phyloP scores from a whole-genome alignment of 1,284 basidiomycete genomes.

The Mycena sp. region DNA sequence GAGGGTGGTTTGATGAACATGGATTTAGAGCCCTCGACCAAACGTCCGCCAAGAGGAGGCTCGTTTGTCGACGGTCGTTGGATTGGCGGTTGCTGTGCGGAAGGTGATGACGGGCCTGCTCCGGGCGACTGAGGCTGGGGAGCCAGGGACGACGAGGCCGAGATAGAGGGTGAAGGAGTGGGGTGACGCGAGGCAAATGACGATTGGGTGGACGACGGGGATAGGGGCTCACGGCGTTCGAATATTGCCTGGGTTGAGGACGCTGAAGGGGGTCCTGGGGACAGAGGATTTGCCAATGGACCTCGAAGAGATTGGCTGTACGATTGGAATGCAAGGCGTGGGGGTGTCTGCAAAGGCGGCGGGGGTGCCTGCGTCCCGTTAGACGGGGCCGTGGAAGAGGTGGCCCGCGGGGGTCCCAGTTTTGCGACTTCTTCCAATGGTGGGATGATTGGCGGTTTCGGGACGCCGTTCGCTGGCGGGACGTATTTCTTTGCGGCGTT shows the following conservation, averaged over 20 bases:
- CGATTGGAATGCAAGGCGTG: slow-evolving; percentile 27
- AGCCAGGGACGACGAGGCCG: slow-evolving; percentile 15
- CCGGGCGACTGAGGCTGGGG: slow-evolving; percentile 54
- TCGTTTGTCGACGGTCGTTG: slow-evolving; percentile 42
- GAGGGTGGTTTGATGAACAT: slow-evolving; percentile 71
- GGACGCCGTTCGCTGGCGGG: slow-evolving; percentile 57
- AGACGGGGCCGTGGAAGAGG: not conserved
- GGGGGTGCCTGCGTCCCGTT: slow-evolving; percentile 22
- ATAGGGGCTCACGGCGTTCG: slow-evolving; percentile 39
- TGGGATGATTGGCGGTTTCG: slow-evolving; percentile 65
- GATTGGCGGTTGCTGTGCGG: slow-evolving; percentile 31
- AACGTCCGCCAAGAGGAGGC: slow-evolving; percentile 69
- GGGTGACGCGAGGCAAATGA: slow-evolving; percentile 26
- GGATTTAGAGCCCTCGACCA: slow-evolving; percentile 77
- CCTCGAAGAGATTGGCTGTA: slow-evolving; percentile 34
- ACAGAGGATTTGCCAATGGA: slow-evolving; percentile 31
- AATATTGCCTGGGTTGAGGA: slow-evolving; percentile 35
- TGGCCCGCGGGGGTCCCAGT: slow-evolving; percentile 34
- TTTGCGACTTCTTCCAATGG: slow-evolving; percentile 70
- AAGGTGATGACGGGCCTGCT: slow-evolving; percentile 58
- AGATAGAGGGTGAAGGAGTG: slow-evolving; percentile 35
- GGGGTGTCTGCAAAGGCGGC: slow-evolving; percentile 26
- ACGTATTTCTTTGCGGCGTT: slow-evolving; percentile 68
- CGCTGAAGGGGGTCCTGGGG: slow-evolving; percentile 38
- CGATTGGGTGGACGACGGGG: slow-evolving; percentile 38